These are phyloP conservation scores for Metschnikowia arizonensis DNA, from an alignment of 805 yeast species.

Conservation along the genomic window DNA sequence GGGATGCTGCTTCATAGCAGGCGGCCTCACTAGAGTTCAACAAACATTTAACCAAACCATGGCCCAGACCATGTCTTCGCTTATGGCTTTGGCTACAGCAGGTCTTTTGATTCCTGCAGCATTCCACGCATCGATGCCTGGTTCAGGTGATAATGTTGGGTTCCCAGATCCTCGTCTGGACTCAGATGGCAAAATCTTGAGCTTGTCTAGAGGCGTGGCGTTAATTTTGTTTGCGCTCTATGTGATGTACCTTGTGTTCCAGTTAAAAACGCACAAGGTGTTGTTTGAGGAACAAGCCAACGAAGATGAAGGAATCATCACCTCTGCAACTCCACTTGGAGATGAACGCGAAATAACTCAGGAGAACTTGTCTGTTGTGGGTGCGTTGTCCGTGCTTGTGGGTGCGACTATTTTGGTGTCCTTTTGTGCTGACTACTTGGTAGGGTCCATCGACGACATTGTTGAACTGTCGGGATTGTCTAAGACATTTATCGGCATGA, in stretches of 20 bases:
- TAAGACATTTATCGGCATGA: slow-evolving; percentile 91
- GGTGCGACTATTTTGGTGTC: slow-evolving; percentile 76
- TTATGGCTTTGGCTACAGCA: slow-evolving; percentile 86
- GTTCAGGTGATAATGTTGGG: slow-evolving; percentile 32
- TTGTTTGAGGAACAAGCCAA: slow-evolving; percentile 60
- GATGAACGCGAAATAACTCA: slow-evolving; percentile 15
- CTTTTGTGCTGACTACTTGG: slow-evolving; percentile 87
- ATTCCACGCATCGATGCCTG: slow-evolving; percentile 75
- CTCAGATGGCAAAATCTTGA: slow-evolving; percentile 51
- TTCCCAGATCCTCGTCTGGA: slow-evolving; percentile 37
- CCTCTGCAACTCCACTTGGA: slow-evolving; percentile 26
- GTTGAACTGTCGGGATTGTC: slow-evolving; percentile 83
- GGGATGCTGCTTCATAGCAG: slow-evolving; percentile 93
- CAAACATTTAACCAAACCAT: slow-evolving; percentile 93
- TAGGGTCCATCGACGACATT: slow-evolving; percentile 86
- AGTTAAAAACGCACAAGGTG: slow-evolving; percentile 77
- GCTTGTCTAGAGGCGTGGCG: slow-evolving; percentile 82
- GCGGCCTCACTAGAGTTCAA: slow-evolving; percentile 82
- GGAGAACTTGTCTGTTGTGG: slow-evolving; percentile 46
- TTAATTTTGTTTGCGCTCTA: slow-evolving; percentile 74
- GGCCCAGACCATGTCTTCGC: slow-evolving; percentile 95
- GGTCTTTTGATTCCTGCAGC: slow-evolving; percentile 94
- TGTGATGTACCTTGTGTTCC: slow-evolving; percentile 76
- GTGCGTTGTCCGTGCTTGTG: slow-evolving; percentile 54
- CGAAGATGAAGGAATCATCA: slow-evolving; percentile 39